These are phyloP conservation scores for Arthrobotrys conoides DNA, from an alignment of 2,329 filamentous ascomycete species.

Conservation along the genomic window DNA sequence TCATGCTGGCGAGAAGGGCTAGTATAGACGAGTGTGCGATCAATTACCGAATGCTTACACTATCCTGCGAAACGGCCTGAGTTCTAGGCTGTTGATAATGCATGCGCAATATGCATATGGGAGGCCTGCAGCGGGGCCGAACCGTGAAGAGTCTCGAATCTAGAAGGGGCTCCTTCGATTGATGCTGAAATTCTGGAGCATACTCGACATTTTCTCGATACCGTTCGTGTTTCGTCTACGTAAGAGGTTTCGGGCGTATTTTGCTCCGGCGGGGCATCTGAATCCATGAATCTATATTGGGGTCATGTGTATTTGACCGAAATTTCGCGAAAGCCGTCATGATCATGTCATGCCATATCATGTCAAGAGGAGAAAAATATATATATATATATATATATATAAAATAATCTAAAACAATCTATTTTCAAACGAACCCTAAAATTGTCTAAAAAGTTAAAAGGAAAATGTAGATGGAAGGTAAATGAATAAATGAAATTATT, in stretches of 20 bases:
- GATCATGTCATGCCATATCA: constrained; percentile 10
- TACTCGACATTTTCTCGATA: not conserved
- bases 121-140: not conserved
- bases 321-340: too few species aligned
- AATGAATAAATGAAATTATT: constrained; percentile 13
- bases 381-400: too few species aligned
- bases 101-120: not conserved
- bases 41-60: constrained; percentile 3
- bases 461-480: not conserved
- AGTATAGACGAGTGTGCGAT: constrained; percentile 10
- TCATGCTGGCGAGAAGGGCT: not conserved
- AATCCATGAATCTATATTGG: not conserved
- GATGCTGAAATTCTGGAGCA: not conserved
- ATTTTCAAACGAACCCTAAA: not conserved
- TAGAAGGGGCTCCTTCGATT: not conserved
- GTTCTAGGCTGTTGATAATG: not conserved
- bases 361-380: too few species aligned
- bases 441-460: not conserved
- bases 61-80: not conserved
- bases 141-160: not conserved
- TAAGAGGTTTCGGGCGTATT: not conserved
- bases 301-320: not conserved
- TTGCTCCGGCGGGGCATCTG: not conserved
- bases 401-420: constrained; percentile 8
- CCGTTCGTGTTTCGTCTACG: constrained; percentile 12